A percentile compares a stretch with the other conserved stretches of the same genome.
phyloP scores from a whole-genome alignment of 2,329 filamentous ascomycete genomes.

The Aspergillus fijiensis region DNA sequence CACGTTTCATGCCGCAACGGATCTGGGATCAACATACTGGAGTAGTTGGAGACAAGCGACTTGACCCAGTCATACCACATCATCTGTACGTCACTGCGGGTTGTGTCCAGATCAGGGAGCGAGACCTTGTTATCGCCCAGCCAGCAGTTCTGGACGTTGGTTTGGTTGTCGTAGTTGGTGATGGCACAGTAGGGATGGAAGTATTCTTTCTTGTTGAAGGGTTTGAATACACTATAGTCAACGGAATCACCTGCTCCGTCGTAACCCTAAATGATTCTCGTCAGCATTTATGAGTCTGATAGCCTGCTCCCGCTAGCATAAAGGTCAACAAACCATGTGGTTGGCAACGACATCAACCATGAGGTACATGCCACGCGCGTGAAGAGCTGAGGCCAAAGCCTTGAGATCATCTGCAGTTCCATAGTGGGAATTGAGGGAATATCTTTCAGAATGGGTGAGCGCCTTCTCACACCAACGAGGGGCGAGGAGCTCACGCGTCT shows the following conservation, averaged over 20 bases:
- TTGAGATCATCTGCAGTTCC: slow-evolving; percentile 61
- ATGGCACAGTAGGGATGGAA: slow-evolving; percentile 61
- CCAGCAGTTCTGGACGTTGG: slow-evolving; percentile 51
- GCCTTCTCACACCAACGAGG: too few relatives aligned
- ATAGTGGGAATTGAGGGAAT: slow-evolving; percentile 57
- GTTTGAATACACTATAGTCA: slow-evolving; percentile 53
- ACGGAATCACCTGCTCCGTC: slow-evolving; percentile 48
- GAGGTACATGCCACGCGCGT: slow-evolving; percentile 58
- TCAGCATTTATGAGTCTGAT: background rate
- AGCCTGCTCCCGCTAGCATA: background rate
- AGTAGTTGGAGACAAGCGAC: slow-evolving; percentile 58
- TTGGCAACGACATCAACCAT: slow-evolving; percentile 64
- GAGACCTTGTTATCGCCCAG: slow-evolving; percentile 53
- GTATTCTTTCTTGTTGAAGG: slow-evolving; percentile 57
- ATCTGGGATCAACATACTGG: slow-evolving; percentile 47
- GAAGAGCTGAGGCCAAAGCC: slow-evolving; percentile 55
- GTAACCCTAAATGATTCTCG: slow-evolving; percentile 35
- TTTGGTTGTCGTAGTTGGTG: slow-evolving; percentile 53
- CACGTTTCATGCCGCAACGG: background rate
- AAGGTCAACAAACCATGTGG: slow-evolving; percentile 45
- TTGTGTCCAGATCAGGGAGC: slow-evolving; percentile 63
- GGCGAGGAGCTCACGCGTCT: slow-evolving; percentile 35
- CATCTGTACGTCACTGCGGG: slow-evolving; percentile 48
- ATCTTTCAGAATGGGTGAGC: slow-evolving; percentile 23
- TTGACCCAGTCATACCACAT: slow-evolving; percentile 59